A percentile compares a stretch with the other conserved stretches of the same genome.
These are phyloP conservation scores for Moricandia arvensis DNA, from an alignment of 345 rosid species.

Conservation along the genomic window DNA sequence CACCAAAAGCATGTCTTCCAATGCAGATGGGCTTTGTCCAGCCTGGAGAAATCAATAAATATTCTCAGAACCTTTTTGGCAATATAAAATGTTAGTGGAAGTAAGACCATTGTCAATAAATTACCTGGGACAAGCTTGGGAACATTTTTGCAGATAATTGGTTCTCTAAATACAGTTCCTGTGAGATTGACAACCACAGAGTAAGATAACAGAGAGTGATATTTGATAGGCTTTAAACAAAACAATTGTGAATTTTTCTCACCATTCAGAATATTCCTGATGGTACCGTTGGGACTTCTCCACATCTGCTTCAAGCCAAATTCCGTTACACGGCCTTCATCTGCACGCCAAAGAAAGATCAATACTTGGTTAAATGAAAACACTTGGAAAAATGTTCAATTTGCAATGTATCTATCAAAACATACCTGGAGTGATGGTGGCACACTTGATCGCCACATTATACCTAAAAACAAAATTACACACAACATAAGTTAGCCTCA, in stretches of 20 bases:
- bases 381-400: neutral
- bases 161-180: conserved; percentile 99
- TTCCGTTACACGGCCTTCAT: conserved; percentile 90
- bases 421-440: conserved; percentile 96
- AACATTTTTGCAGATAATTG: conserved; percentile 89
- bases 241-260: conserved; percentile 19
- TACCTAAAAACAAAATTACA: conserved; percentile 49
- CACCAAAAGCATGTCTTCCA: conserved; percentile 99
- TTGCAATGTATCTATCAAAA: neutral
- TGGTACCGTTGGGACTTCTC: conserved; percentile 97
- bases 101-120: neutral
- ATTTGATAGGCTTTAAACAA: neutral
- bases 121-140: conserved; percentile 85
- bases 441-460: conserved; percentile 97
- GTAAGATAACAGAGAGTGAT: conserved; percentile 6
- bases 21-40: conserved; percentile 99
- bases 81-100: conserved; percentile 1
- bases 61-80: neutral
- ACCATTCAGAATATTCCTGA: conserved; percentile 96
- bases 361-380: neutral
- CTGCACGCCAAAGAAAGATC: conserved; percentile 39
- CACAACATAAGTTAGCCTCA: neutral
- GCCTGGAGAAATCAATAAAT: conserved; percentile 44
- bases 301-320: conserved; percentile 91
- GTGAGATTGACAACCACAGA: conserved; percentile 21